Base-by-base conservation (phyloP, 2,329 filamentous ascomycete genomes). In the Hirsutella rhossiliensis region DNA sequence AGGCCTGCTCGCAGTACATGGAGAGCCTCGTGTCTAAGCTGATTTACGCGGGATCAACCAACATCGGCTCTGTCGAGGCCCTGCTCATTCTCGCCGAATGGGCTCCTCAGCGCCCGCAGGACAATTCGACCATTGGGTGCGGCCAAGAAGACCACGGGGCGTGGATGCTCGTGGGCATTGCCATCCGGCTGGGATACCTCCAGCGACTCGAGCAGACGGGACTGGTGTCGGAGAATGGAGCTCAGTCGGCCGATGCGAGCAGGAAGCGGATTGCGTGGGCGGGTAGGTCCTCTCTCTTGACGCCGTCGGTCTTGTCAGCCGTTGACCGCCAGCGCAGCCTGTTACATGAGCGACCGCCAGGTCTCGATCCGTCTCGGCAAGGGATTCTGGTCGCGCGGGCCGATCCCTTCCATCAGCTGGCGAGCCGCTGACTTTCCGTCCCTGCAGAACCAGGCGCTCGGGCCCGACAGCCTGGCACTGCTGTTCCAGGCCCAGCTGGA, bases 111-210 rank as follows among this genome's bases (percentile, higher is more conserved):
- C 76, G 78, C 0, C 71, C 79, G 2, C 67, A 78, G 6, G 72
- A 73, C 30, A 75, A 76, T 28, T 77, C 77, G 29, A 69, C 75
- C 23, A 78, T 86, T 18, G 82, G 82, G 0, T 72, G 81, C 44
- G 82, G 82, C 9, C 82, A 86, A 57, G 82, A 86, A 55, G 82
- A 87, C 52, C 73, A 82, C 38, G 80, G 82, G 28, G 80, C 81
- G 0, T 87, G 82, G 82, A 86, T 86, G 81, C 78, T 85, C 52
- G 80, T 85, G 6, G 82, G 82, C 2, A 72, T 82, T 18, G 82
- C 82, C 3, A 62, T 87, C 7, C 72, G 82, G 7, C 74, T 84
- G 3, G 82, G 76, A 0, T 86, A 86, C 56, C 82, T 82, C 42
- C 73, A 85, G 15, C 77, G 78, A 1, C 66, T 87, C 17, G 82